A percentile compares a stretch with the other conserved stretches of the same genome.
These are phyloP conservation scores for Coemansia sp. DNA, from an alignment of 192 early-diverging fungal species.

Conservation along the genomic window DNA sequence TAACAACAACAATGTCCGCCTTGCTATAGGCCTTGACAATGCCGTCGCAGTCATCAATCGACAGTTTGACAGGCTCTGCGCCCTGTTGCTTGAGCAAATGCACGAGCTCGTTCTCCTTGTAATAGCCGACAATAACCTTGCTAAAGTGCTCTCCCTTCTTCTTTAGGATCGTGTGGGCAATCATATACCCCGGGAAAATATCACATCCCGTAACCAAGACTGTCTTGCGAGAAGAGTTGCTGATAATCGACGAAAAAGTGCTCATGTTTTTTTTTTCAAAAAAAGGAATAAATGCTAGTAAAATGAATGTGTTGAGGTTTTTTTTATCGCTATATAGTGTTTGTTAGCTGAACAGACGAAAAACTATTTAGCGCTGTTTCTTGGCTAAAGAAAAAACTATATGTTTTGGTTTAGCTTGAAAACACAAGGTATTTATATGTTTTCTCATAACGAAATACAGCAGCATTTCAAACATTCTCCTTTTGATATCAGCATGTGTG, in stretches of 20 bases:
- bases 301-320: neutral
- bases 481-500: neutral
- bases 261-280: constrained; percentile 29
- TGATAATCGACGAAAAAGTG: constrained; percentile 34
- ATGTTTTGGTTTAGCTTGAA: neutral
- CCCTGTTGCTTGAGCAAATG: constrained; percentile 36
- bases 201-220: constrained; percentile 48
- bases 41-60: constrained; percentile 25
- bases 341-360: neutral
- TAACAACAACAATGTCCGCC: constrained; percentile 38
- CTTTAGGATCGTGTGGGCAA: constrained; percentile 29
- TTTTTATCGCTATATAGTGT: neutral
- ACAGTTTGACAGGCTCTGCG: constrained; percentile 23
- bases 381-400: neutral
- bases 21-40: constrained; percentile 41
- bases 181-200: constrained; percentile 38
- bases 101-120: constrained; percentile 40
- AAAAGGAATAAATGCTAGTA: neutral
- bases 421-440: neutral
- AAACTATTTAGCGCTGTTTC: neutral
- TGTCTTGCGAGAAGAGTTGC: constrained; percentile 20
- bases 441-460: neutral
- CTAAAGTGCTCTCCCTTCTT: constrained; percentile 28
- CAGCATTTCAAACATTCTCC: neutral
- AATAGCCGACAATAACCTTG: constrained; percentile 27